Evolutionary conservation across 805 yeast genomes (phyloP), one percentile per base, ranked within the genome.

Genomic region (Pichia nakasei): DNA sequence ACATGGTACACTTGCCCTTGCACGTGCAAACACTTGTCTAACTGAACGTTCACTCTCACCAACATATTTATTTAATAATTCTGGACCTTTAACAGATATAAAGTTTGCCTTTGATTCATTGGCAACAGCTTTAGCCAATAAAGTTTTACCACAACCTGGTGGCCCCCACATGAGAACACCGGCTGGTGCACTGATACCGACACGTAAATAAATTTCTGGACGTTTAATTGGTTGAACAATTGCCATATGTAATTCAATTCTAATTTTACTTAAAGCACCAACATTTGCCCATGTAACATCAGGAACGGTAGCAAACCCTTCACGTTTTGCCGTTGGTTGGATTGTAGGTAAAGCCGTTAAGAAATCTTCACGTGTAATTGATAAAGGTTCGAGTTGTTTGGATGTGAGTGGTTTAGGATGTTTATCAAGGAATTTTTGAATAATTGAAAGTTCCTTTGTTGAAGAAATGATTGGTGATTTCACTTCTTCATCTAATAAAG

Each of bases 91-190:
- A 27, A 93, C 88, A 11, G 96, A 85, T 33, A 93, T 93, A 63
- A 93, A 93, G 60, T 93, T 93, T 12, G 97, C 97, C 42, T 94
- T 75, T 0, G 96, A 87, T 63, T 93, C 97, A 60, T 91, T 91
- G 11, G 98, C 98, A 3, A 93, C 97, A 2, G 98, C 98, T 57
- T 93, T 93, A 1, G 97, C 97, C 24, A 93, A 69, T 40, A 93
- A 69, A 0, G 98, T 93, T 60, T 93, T 93, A 73, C 98, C 98
- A 67, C 97, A 93, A 32, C 98, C 98, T 3, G 98, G 98, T 2
- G 98, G 98, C 0, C 98, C 98, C 98, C 98, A 93, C 71, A 93
- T 75, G 22, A 93, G 66, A 1, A 93, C 98, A 45, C 98, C 98
- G 0, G 96, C 88, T 2, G 97, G 97, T 0, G 97, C 96, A 43